A percentile compares a stretch with the other conserved stretches of the same genome.
These are phyloP conservation scores for Cyberlindnera euphorbiae DNA, from an alignment of 805 yeast genomes.

Conservation along the genomic window DNA sequence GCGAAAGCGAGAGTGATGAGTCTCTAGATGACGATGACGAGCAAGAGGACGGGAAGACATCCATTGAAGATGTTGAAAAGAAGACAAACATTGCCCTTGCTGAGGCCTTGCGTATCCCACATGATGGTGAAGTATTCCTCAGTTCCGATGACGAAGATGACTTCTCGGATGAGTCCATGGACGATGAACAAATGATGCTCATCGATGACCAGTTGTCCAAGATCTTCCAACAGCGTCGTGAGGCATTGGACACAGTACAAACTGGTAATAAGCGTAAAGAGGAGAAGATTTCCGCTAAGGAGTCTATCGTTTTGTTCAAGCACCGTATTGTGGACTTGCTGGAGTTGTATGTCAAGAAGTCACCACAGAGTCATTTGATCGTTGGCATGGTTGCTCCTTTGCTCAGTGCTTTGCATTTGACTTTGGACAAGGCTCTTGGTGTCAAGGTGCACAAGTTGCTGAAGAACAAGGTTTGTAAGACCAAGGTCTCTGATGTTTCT, in stretches of 20 bases:
- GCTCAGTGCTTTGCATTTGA: conserved; percentile 54
- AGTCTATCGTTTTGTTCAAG: conserved; percentile 75
- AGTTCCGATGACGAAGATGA: conserved; percentile 46
- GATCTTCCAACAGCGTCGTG: conserved; percentile 80
- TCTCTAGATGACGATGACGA: conserved; percentile 34
- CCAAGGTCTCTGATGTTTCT: conserved; percentile 26
- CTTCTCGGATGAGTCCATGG: conserved; percentile 78
- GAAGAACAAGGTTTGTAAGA: conserved; percentile 53
- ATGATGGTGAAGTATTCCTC: conserved; percentile 36
- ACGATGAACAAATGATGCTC: conserved; percentile 95
- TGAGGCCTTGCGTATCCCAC: conserved; percentile 63
- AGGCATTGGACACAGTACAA: conserved; percentile 49
- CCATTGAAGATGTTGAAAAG: conserved; percentile 40
- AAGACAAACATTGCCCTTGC: conserved; percentile 63
- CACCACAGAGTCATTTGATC: conserved; percentile 29
- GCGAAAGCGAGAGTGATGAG: conserved; percentile 28
- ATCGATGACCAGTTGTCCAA: conserved; percentile 78
- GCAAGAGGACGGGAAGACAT: conserved; percentile 27
- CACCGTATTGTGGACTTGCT: conserved; percentile 72
- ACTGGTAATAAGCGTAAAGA: conserved; percentile 65
- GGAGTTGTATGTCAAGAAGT: conserved; percentile 49
- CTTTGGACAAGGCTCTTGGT: conserved; percentile 67
- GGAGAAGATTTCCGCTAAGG: conserved; percentile 75
- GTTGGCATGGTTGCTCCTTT: conserved; percentile 50
- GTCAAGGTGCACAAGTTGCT: conserved; percentile 71